Evolutionary conservation across 495 filamentous ascomycete species (phyloP).

Genomic region (Symbiotaphrina buchneri): DNA sequence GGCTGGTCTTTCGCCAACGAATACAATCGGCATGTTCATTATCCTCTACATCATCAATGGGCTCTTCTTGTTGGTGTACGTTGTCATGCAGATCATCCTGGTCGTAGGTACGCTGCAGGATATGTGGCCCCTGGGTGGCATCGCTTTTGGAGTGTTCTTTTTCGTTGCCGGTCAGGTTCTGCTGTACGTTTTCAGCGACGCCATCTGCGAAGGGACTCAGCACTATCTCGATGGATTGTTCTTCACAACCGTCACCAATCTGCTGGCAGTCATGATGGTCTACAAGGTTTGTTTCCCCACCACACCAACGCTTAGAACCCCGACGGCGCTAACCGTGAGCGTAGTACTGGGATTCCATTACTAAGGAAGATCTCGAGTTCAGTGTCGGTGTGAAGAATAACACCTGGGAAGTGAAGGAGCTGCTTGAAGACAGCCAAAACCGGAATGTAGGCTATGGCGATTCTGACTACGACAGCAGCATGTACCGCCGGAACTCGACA

Average conservation of each 20-base stretch:
- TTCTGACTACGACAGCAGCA: constrained; percentile 36
- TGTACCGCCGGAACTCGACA: constrained; percentile 22
- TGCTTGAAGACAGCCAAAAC: constrained; percentile 71
- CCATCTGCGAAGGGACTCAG: constrained; percentile 63
- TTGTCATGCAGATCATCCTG: constrained; percentile 71
- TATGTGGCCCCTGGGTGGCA: constrained; percentile 86
- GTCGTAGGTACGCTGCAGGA: constrained; percentile 83
- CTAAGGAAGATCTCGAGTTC: constrained; percentile 94
- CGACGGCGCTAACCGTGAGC: too few relatives aligned
- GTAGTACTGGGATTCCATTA: constrained; percentile 99
- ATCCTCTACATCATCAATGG: constrained; percentile 84
- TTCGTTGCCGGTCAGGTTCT: constrained; percentile 87
- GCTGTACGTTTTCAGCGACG: constrained; percentile 71
- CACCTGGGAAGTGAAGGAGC: constrained; percentile 97
- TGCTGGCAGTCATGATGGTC: constrained; percentile 97
- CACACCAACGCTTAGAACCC: too few relatives aligned
- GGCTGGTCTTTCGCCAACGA: constrained; percentile 66
- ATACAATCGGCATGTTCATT: constrained; percentile 75
- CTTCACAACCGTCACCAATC: constrained; percentile 82
- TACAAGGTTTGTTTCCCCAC: constrained; percentile 56
- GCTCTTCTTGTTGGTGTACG: constrained; percentile 63
- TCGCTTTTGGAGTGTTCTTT: constrained; percentile 77
- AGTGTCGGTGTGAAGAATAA: constrained; percentile 85
- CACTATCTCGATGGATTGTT: constrained; percentile 94
- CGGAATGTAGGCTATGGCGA: constrained; percentile 60